Conservation (phyloP, 306 rosid genomes). For the Chamaecrista fasciculata region DNA sequence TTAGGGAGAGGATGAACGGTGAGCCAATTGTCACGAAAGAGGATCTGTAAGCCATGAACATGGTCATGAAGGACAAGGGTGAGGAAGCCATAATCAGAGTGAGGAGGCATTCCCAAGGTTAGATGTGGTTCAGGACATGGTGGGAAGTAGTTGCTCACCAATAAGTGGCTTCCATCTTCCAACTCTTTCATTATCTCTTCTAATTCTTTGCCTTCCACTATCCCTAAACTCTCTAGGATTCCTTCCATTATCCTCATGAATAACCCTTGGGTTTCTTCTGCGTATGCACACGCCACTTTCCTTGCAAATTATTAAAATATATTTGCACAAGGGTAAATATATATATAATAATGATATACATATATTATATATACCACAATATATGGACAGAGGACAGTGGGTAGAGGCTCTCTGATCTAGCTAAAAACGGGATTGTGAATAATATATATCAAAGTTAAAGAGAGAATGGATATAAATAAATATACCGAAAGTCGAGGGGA, state of each 20-base stretch:
- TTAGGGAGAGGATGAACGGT: conserved; percentile 76
- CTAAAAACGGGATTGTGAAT: too few relatives aligned
- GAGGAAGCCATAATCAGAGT: conserved; percentile 92
- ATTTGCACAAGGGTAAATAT: too few relatives aligned
- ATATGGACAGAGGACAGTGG: too few relatives aligned
- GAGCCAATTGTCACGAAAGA: conserved; percentile 61
- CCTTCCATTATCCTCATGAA: conserved; percentile 60
- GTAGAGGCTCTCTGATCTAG: too few relatives aligned
- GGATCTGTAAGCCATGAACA: conserved; percentile 79
- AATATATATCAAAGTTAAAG: too few relatives aligned
- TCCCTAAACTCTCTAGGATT: conserved; percentile 67
- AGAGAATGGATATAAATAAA: too few relatives aligned
- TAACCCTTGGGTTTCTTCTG: conserved; percentile 57
- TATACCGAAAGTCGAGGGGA: conserved; percentile 58
- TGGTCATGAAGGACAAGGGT: conserved; percentile 89
- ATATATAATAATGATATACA: too few relatives aligned
- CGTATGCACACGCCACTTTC: conserved; percentile 56
- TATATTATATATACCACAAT: too few relatives aligned
- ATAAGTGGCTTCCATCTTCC: conserved; percentile 75
- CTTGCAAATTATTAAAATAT: conserved; percentile 28
- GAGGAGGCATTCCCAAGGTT: conserved; percentile 91
- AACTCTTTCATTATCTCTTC: conserved; percentile 46
- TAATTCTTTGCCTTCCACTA: conserved; percentile 39
- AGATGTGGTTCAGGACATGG: conserved; percentile 85
- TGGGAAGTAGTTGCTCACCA: conserved; percentile 84